Evolutionary conservation across 164 flowering plant species (phyloP).

Genomic region (Dillenia turbinata): DNA sequence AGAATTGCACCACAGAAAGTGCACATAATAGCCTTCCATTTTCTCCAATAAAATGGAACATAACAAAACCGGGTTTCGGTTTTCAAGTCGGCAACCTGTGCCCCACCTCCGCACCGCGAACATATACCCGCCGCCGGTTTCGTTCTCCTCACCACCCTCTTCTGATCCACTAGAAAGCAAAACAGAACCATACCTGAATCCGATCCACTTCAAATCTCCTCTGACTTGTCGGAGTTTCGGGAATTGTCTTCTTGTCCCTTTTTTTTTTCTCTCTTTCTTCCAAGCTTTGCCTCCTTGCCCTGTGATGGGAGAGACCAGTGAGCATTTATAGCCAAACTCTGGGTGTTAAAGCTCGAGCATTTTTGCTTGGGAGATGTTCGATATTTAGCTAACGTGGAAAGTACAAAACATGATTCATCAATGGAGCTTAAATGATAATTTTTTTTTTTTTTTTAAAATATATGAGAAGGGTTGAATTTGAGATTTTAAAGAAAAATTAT

Average conservation of each 20-base stretch:
- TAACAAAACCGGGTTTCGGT: slow-evolving; percentile 65
- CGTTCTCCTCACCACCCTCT: slow-evolving; percentile 36
- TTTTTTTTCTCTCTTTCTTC: background rate
- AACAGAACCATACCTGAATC: slow-evolving; percentile 47
- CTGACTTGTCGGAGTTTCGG: too few relatives aligned
- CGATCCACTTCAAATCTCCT: too few relatives aligned
- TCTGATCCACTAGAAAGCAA: slow-evolving; percentile 84
- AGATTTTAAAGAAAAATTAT: too few relatives aligned
- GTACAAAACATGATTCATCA: too few relatives aligned
- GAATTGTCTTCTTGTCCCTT: background rate
- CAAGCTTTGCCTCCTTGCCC: background rate
- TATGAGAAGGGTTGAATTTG: too few relatives aligned
- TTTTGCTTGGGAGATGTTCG: too few relatives aligned
- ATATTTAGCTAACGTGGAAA: too few relatives aligned
- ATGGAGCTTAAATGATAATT: too few relatives aligned
- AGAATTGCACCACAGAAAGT: slow-evolving; percentile 76
- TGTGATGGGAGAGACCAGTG: background rate
- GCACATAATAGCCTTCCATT: slow-evolving; percentile 76
- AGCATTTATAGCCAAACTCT: background rate
- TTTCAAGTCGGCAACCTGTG: slow-evolving; percentile 80
- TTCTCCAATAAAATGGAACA: slow-evolving; percentile 69
- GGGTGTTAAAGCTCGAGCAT: background rate
- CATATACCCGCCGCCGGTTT: slow-evolving; percentile 84
- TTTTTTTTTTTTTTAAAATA: too few relatives aligned
- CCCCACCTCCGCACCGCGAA: slow-evolving; percentile 79